phyloP scores from a whole-genome alignment of 805 yeast genomes.

The Saccharomycopsis sp. region DNA sequence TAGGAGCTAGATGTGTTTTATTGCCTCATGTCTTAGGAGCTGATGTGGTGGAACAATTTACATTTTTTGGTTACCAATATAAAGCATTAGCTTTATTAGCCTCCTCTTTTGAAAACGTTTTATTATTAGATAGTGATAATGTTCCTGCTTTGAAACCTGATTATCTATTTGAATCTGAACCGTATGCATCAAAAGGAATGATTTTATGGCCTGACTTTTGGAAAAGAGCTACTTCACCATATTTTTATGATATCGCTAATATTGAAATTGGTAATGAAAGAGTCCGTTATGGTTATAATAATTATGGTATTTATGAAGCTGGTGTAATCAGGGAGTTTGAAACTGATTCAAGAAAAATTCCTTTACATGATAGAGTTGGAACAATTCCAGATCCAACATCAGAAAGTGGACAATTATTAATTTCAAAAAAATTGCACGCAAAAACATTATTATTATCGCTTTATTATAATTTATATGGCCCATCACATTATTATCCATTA shows the following conservation, averaged over 20 bases:
- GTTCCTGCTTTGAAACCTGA: constrained; percentile 49
- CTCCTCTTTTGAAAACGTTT: constrained; percentile 65
- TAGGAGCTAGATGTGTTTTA: constrained; percentile 57
- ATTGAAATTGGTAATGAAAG: constrained; percentile 29
- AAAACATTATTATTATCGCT: constrained; percentile 44
- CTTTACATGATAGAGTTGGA: constrained; percentile 51
- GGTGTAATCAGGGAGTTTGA: constrained; percentile 19
- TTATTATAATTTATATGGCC: constrained; percentile 53
- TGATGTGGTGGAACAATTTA: constrained; percentile 37
- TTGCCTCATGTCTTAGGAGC: constrained; percentile 53
- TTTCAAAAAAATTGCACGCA: constrained; percentile 45
- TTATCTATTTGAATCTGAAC: constrained; percentile 35
- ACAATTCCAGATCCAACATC: constrained; percentile 52
- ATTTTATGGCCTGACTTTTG: constrained; percentile 64
- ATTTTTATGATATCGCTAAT: constrained; percentile 45
- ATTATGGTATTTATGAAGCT: constrained; percentile 27
- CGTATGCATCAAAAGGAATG: constrained; percentile 29
- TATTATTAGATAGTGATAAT: constrained; percentile 63
- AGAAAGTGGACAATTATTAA: constrained; percentile 55
- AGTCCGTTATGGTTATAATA: constrained; percentile 29
- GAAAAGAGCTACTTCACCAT: constrained; percentile 57
- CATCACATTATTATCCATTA: constrained; percentile 46
- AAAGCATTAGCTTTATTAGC: constrained; percentile 61
- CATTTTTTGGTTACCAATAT: constrained; percentile 52
- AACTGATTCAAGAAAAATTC: constrained; percentile 22